phyloP scores from a whole-genome alignment of 164 flowering plant species.

The Umbellularia californica region DNA sequence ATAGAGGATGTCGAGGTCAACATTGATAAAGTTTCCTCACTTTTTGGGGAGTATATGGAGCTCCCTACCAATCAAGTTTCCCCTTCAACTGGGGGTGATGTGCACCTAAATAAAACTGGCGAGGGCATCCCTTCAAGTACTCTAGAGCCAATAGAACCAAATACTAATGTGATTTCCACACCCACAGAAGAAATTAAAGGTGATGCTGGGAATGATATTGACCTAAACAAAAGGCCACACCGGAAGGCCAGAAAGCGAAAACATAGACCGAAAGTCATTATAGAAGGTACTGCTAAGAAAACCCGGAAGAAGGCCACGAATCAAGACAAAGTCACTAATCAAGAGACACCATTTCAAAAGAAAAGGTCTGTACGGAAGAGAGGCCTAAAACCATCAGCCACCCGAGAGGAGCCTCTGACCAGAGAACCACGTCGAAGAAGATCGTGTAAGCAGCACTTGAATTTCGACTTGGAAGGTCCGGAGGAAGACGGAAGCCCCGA shows the following conservation, averaged over 20 bases:
- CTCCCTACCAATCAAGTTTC: neutral
- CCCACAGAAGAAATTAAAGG: slow-evolving; percentile 25
- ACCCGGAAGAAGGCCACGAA: slow-evolving; percentile 33
- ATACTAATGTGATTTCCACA: slow-evolving; percentile 15
- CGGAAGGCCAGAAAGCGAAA: slow-evolving; percentile 54
- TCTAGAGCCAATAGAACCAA: slow-evolving; percentile 16
- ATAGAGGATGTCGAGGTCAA: neutral
- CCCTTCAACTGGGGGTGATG: neutral
- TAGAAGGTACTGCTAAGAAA: slow-evolving; percentile 52
- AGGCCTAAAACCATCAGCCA: slow-evolving; percentile 2
- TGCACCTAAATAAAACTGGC: neutral
- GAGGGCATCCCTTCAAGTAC: neutral
- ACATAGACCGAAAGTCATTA: slow-evolving; percentile 65
- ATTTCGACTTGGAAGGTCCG: slow-evolving; percentile 42
- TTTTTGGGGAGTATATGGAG: slow-evolving; percentile 8
- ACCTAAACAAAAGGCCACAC: slow-evolving; percentile 52
- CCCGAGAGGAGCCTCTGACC: neutral
- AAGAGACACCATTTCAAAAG: slow-evolving; percentile 14
- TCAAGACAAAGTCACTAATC: slow-evolving; percentile 15
- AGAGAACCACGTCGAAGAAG: slow-evolving; percentile 19
- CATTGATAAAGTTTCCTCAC: slow-evolving; percentile 23
- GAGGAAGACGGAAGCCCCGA: slow-evolving; percentile 7
- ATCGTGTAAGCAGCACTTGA: slow-evolving; percentile 50
- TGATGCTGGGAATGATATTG: slow-evolving; percentile 26
- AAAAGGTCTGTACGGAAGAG: slow-evolving; percentile 18